Percentiles rank a stretch among this genome's conserved stretches.
Evolutionary conservation across 2,329 filamentous ascomycete species (phyloP).

Genomic region (Podosphaera fusca): DNA sequence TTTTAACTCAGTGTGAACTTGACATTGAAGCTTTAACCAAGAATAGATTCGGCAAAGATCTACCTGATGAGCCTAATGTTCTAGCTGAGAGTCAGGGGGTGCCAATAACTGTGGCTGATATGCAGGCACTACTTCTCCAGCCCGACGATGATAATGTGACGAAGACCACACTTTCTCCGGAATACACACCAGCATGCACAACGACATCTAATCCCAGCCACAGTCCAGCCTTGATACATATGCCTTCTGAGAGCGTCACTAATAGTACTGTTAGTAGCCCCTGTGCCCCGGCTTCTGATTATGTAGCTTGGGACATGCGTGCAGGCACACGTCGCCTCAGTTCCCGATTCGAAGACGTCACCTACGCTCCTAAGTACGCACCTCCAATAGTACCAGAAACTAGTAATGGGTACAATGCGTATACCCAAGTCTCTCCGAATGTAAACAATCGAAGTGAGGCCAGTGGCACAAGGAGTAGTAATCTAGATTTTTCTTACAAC

Average conservation of each 20-base stretch:
- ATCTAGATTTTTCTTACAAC: background rate
- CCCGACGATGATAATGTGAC: background rate
- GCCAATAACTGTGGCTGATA: slow-evolving; percentile 7
- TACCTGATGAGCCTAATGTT: slow-evolving; percentile 5
- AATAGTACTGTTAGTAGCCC: background rate
- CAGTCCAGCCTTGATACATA: background rate
- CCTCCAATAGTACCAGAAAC: background rate
- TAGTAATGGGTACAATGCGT: background rate
- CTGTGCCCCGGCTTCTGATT: background rate
- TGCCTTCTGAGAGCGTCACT: background rate
- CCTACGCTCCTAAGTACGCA: background rate
- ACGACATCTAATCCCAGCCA: background rate
- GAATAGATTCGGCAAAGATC: background rate
- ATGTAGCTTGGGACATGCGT: background rate
- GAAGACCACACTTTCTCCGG: background rate
- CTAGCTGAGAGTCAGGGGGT: slow-evolving; percentile 4
- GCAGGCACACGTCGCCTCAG: background rate
- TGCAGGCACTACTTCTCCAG: slow-evolving; percentile 2
- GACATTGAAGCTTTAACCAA: slow-evolving; percentile 35
- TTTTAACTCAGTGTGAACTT: slow-evolving; percentile 64
- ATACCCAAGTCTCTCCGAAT: background rate
- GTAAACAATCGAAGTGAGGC: background rate
- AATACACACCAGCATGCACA: background rate
- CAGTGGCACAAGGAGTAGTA: background rate
- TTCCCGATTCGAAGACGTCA: background rate